Evolutionary conservation across 306 rosid genomes (phyloP), one percentile per base, ranked within the genome.

Genomic region (Acacia acuminata): DNA sequence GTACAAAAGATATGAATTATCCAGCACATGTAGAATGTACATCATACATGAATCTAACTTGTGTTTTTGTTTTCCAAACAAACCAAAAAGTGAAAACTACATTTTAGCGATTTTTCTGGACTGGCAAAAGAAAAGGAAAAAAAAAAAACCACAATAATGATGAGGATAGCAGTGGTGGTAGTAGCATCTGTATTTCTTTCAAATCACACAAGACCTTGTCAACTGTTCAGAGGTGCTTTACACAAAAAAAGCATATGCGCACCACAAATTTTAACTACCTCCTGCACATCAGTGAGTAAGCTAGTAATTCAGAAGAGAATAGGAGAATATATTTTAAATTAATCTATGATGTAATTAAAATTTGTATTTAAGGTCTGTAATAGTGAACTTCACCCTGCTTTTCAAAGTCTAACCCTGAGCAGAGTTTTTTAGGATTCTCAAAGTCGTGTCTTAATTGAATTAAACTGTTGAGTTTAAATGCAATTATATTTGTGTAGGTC

Each of bases 1-100:
- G 78, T 74, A 71, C 77, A 76, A 58, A 85, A 69, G 74, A 77
- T 24, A 73, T 50, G 75, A 74, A 43, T 63, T 83, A 80, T 81
- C 63, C 56, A 14, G 76, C 47, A 82, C 2, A 88, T 77, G 53
- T 63, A 44, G 75, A 75, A 69, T 73, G 48, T 64, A 38, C 51
- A 79, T 63, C 43, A 73, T 43, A 85, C 27, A 64, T 45, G 64
- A 65, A 22, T 44, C 32, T n/a, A 14, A 16, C 44, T 64, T 8
- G 3, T 58, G 34, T 15, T 61, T 61, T 77, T 43, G 10, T 8
- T 77, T 43, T 40, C 48, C 36, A 55, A n/a, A 56, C 34, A 4
- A n/a, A 55, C 20, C 32, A 75, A 32, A 75, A 74, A 2, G 19
- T 75, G 58, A 13, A 55, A n/a, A 14, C 34, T 0, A 27, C 30